These are phyloP conservation scores for Penicillium salamii DNA, from an alignment of 495 filamentous ascomycete species.

Conservation along the genomic window DNA sequence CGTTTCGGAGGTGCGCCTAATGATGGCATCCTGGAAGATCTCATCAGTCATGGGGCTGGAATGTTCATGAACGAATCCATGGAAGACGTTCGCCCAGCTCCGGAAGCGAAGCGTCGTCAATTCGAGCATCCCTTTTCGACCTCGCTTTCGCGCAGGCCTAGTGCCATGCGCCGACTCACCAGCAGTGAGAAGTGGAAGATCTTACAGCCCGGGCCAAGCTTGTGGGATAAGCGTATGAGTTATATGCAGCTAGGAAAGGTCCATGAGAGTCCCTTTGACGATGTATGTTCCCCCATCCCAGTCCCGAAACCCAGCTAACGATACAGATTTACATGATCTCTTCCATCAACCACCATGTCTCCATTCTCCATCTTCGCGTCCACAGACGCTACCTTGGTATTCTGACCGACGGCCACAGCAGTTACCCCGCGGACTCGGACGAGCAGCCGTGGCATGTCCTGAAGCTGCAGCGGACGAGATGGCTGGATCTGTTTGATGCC, in stretches of 20 bases:
- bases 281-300: conserved; percentile 40
- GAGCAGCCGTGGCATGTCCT: conserved; percentile 63
- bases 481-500: conserved; percentile 72
- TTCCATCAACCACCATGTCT: conserved; percentile 78
- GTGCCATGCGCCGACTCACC: conserved; percentile 32
- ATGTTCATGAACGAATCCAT: conserved; percentile 27
- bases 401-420: conserved; percentile 38
- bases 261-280: conserved; percentile 46
- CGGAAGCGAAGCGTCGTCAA: conserved; percentile 39
- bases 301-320: conserved; percentile 3
- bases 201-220: conserved; percentile 57
- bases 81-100: conserved; percentile 20
- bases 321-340: conserved; percentile 76
- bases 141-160: conserved; percentile 27
- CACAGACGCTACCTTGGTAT: conserved; percentile 61
- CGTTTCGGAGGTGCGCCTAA: conserved; percentile 76
- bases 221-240: conserved; percentile 75
- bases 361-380: conserved; percentile 70
- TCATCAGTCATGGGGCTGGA: conserved; percentile 22
- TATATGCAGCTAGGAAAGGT: conserved; percentile 72
- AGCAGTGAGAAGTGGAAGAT: conserved; percentile 45
- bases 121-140: conserved; percentile 37
- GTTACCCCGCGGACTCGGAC: conserved; percentile 36
- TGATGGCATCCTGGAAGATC: conserved; percentile 58
- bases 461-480: conserved; percentile 65